Evolutionary conservation across 2,329 filamentous ascomycete genomes (phyloP), one percentile per base, ranked within the genome.

Genomic region (Ophiostoma piceae): DNA sequence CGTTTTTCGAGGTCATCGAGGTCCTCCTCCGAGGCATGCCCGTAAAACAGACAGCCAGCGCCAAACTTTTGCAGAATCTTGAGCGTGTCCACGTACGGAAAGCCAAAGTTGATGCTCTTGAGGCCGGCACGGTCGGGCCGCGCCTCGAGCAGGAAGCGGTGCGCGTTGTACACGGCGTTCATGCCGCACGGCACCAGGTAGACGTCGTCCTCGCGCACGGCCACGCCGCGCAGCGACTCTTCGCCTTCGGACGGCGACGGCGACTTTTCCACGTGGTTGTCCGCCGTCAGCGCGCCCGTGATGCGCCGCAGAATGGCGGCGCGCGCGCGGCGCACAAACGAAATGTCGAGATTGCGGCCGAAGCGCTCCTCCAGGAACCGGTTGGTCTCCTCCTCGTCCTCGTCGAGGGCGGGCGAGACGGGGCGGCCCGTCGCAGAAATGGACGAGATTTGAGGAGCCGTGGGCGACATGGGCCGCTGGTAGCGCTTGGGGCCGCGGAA

Each of bases 61-160:
- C 94, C 95, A 78, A 96, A 98, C 78, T 98, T 99, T 77, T 98
- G 84, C 5, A 98, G 82, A 67, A 97, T 92, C 78, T 99, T 99
- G 69, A 98, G 84, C 0, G 95, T 97, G 79, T 99, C 95, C 68
- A 97, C 92, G 75, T 99, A 99, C 0, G 95, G 93, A 75, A 99
- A 99, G n/a, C 95, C 95, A 76, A 92, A 97, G 76, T 90, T 94
- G 76, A 99, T 88, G 78, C 92, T 96, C 79, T 92, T 91, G 71
- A 86, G 71, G 22, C 47, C 77, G 8, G 84, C 81, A 2, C 88
- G 88, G 41, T 73, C 72, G 2, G 70, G 70, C 51, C 89, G 86
- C 0, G 87, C 84, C 68, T 83, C 81, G 72, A 94, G 81, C 67
- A 97, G 82, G 62, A 87, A 87, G 67, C 90, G 88, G 77, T 99